Evolutionary conservation across 2,329 filamentous ascomycete species (phyloP), one percentile per base, ranked within the genome.

Genomic region (Fusarium agapanthi): DNA sequence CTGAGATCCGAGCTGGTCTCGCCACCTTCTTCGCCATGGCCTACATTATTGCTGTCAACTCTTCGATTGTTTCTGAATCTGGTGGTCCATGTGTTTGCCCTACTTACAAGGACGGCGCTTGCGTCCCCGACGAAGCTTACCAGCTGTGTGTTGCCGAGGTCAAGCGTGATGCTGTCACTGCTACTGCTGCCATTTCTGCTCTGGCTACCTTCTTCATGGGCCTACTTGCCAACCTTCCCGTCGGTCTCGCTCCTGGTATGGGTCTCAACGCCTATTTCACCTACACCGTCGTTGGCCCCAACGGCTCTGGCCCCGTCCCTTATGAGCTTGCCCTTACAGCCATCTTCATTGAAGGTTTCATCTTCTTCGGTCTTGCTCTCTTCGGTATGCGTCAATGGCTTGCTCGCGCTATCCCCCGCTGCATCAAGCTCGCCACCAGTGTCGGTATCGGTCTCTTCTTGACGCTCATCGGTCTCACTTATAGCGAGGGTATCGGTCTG

Each of bases 351-450:
- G 94, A 97, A 81, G 94, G 94, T 41, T 93, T 93, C 80, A 91
- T 97, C 69, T 97, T 97, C 82, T 89, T 97, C 56, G 92, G 85
- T 4, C 87, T 97, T 44, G 94, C 94, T 4, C 80, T 97, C 40
- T 86, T 95, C 58, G 94, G 94, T 41, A 88, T 97, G 84, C 91
- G 94, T 20, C 94, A 97, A 80, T 97, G 94, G 94, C 89, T 97
- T 32, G 94, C 94, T 24, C 90, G 93, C 73, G 91, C 92, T 47
- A 94, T 97, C 71, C 94, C 94, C 3, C 88, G 89, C 44, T 94
- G 92, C 61, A 95, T 97, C 83, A 97, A 97, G 83, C 89, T 96
- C 61, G 94, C 94, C 20, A 95, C 93, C 22, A 93, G 93, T 71
- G 93, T 94, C 58, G 94, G 94, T 67, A 97, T 97, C 72, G 94